These are phyloP conservation scores for Silene conica DNA, from an alignment of 148 eudicot genomes.

Conservation along the genomic window DNA sequence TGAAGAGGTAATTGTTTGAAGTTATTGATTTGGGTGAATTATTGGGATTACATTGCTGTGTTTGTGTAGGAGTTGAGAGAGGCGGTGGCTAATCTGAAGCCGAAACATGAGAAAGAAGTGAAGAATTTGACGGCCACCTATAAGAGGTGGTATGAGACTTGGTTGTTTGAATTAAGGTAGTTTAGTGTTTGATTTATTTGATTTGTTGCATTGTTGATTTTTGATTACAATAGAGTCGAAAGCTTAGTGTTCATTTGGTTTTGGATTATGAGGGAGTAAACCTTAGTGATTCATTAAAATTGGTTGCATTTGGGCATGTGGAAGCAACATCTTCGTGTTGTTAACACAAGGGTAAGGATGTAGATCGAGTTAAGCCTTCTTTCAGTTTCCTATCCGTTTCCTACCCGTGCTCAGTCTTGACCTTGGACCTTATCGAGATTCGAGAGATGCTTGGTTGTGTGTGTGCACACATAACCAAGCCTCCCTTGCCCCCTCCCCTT, in stretches of 20 bases:
- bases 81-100: slow-evolving; percentile 53
- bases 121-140: slow-evolving; percentile 49
- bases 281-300: too few species aligned
- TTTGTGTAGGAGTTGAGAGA: slow-evolving; percentile 67
- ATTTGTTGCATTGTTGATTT: neutral
- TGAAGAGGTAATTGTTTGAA: slow-evolving; percentile 54
- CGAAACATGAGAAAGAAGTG: slow-evolving; percentile 78
- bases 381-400: too few species aligned
- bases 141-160: slow-evolving; percentile 49
- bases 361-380: too few species aligned
- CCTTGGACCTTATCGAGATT: too few species aligned
- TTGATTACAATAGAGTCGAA: too few species aligned
- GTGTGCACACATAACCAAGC: too few species aligned
- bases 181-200: neutral
- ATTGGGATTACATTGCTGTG: neutral
- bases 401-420: too few species aligned
- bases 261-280: too few species aligned
- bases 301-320: neutral
- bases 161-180: slow-evolving; percentile 70
- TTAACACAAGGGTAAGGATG: too few species aligned
- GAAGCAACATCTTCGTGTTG: neutral
- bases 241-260: neutral
- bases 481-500: too few species aligned
- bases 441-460: too few species aligned
- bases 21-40: neutral